Conservation (phyloP, 2,329 filamentous ascomycete genomes). For the Alternaria ethzedia region DNA sequence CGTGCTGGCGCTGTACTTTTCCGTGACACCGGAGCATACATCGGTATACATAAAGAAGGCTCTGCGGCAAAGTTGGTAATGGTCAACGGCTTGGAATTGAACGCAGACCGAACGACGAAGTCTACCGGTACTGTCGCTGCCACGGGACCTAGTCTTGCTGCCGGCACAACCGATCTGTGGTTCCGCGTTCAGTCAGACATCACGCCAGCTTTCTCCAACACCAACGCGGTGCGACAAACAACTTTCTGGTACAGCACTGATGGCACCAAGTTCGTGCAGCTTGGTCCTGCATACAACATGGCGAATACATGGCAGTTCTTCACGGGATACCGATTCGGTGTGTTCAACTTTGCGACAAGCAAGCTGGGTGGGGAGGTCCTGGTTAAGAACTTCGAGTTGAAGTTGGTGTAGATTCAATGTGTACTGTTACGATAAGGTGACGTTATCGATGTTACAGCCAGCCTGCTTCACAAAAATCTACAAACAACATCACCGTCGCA, state of each 20-base stretch:
- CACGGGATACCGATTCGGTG: conserved; percentile 48
- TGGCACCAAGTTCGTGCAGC: conserved; percentile 38
- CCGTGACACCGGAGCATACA: conserved; percentile 61
- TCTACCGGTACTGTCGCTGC: conserved; percentile 39
- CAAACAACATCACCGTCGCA: not conserved
- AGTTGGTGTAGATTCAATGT: conserved; percentile 2
- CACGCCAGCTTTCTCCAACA: conserved; percentile 40
- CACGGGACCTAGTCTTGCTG: conserved; percentile 21
- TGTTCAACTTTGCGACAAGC: conserved; percentile 49
- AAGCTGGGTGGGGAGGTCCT: conserved; percentile 40
- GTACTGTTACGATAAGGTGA: not conserved
- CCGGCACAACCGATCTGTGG: conserved; percentile 36
- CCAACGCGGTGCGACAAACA: conserved; percentile 24
- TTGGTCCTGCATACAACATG: conserved; percentile 42
- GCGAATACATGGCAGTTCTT: conserved; percentile 49
- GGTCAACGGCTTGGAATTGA: conserved; percentile 50
- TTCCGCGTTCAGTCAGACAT: conserved; percentile 45
- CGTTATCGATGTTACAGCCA: not conserved
- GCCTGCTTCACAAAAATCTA: not conserved
- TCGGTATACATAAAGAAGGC: conserved; percentile 56
- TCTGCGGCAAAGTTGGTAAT: conserved; percentile 46
- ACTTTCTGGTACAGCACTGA: conserved; percentile 49
- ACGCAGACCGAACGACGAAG: conserved; percentile 44
- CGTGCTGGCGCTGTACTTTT: conserved; percentile 60
- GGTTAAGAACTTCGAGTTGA: conserved; percentile 28